Evolutionary conservation across 805 yeast species (phyloP).

Genomic region (Yamadazyma nakazawae): DNA sequence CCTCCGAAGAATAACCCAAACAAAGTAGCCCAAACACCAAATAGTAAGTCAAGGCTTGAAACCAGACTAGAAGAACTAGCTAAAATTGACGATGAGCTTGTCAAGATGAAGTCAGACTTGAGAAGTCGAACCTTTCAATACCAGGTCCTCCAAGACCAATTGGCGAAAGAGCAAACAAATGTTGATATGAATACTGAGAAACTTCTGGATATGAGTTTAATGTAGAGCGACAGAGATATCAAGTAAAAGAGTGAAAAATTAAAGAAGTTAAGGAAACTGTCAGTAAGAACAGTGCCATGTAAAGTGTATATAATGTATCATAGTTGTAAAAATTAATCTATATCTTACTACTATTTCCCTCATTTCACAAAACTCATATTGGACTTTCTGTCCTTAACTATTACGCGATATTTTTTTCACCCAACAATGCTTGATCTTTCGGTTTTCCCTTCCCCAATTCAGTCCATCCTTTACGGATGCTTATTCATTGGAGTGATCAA

Average conservation of each 20-base stretch:
- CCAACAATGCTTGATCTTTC: slow-evolving; percentile 5
- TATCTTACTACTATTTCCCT: not conserved
- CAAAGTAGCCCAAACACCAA: not conserved
- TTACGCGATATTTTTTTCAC: slow-evolving; percentile 1
- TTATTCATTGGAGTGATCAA: slow-evolving; percentile 64
- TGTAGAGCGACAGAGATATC: slow-evolving; percentile 16
- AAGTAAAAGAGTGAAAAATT: not conserved
- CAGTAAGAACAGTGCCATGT: not conserved
- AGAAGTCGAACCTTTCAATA: not conserved
- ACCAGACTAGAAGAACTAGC: slow-evolving; percentile 1
- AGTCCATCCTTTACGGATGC: slow-evolving; percentile 4
- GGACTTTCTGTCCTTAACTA: too few species aligned
- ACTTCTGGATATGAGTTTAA: slow-evolving; percentile 46
- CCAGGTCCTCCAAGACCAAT: slow-evolving; percentile 18
- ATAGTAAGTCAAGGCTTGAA: not conserved
- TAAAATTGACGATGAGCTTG: slow-evolving; percentile 3
- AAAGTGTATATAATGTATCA: not conserved
- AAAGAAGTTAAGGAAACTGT: not conserved
- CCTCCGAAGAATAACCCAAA: not conserved
- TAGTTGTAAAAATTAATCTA: not conserved
- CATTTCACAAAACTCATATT: not conserved
- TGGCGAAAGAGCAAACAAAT: slow-evolving; percentile 30
- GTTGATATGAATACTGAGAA: slow-evolving; percentile 44
- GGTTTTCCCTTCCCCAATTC: slow-evolving; percentile 3
- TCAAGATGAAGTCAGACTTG: not conserved